Evolutionary conservation across 176 grass and related monocot genomes (phyloP), one percentile per base, ranked within the genome.

Genomic region (Oryza australiensis): DNA sequence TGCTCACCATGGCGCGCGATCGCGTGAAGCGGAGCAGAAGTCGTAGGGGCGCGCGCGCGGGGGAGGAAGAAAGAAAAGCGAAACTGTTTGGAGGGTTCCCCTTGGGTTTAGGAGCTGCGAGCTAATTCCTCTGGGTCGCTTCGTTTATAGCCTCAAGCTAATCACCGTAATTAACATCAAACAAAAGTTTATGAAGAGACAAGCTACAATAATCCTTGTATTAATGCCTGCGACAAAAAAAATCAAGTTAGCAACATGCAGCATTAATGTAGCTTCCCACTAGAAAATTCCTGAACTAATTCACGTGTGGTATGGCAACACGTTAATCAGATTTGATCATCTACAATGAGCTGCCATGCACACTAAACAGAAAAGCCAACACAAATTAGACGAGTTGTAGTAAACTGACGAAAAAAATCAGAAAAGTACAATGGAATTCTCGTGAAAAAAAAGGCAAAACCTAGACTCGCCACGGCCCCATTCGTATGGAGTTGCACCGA

Each of bases 261-360:
- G 12, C 12, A n/a, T 68, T 10, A 68, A 1, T n/a, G 66, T 37
- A 68, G 0, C 66, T 7, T 70, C 22, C 12, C 15, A 12, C 22
- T 1, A 16, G 42, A 83, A 83, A 49, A 37, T 37, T 74, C 40
- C 55, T 82, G 40, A 74, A 18, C 11, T 82, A 32, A 7, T 22
- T 74, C 71, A 74, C 81, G 62, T 40, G 81, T 75, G 64, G 3
- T 55, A 20, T 5, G 18, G 9, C 1, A 13, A 5, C 22, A 70
- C 1, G n/a, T 2, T 11, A 45, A 27, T 71, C 68, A 5, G 68
- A 41, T 41, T 40, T 60, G 55, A 60, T 60, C n/a, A 60, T 24
- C 22, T 60, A 60, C 55, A 60, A 7, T 60, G 22, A 22, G 55
- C n/a, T 24, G n/a, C 23, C 20, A 60, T 24, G 2, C 10, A 60